Percentiles rank a stretch among this genome's conserved stretches.
Evolutionary conservation across 495 filamentous ascomycete species (phyloP).

Genomic region (Penicillium soppii): DNA sequence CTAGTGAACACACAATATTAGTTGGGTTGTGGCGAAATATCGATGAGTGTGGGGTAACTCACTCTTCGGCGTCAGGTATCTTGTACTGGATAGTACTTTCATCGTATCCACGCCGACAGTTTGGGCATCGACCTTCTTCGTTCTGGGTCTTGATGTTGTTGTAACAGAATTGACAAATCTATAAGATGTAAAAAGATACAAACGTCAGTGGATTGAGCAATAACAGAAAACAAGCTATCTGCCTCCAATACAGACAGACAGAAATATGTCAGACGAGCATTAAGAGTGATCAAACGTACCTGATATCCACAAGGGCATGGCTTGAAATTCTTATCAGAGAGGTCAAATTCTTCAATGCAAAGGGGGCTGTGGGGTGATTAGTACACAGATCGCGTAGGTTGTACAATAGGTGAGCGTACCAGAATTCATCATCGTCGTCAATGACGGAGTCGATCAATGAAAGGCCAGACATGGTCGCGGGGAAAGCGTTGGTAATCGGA

Average conservation of each 20-base stretch:
- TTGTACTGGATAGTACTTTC: constrained; percentile 97
- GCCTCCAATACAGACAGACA: neutral
- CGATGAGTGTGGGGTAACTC: constrained; percentile 24
- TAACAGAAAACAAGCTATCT: constrained; percentile 1
- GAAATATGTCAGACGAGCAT: neutral
- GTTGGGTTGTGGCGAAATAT: neutral
- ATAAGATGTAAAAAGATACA: constrained; percentile 33
- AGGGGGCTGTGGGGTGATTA: constrained; percentile 64
- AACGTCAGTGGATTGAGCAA: neutral
- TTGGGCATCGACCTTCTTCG: constrained; percentile 92
- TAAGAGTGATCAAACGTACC: constrained; percentile 49
- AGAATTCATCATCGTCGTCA: constrained; percentile 93
- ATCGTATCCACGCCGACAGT: constrained; percentile 91
- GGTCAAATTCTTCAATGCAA: constrained; percentile 98
- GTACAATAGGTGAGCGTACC: constrained; percentile 53
- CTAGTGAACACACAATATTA: constrained; percentile 28
- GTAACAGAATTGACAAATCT: constrained; percentile 99
- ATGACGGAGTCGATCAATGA: constrained; percentile 92
- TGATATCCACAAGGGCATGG: constrained; percentile 98
- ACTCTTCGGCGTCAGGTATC: constrained; percentile 91
- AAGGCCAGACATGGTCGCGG: constrained; percentile 55
- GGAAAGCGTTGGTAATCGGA: constrained; percentile 23
- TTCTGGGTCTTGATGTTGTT: constrained; percentile 94
- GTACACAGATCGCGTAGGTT: constrained; percentile 1
- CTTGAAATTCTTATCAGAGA: constrained; percentile 94